Evolutionary conservation across 768 basidiomycete species (phyloP).

Genomic region (Hortiboletus flavorubellus): DNA sequence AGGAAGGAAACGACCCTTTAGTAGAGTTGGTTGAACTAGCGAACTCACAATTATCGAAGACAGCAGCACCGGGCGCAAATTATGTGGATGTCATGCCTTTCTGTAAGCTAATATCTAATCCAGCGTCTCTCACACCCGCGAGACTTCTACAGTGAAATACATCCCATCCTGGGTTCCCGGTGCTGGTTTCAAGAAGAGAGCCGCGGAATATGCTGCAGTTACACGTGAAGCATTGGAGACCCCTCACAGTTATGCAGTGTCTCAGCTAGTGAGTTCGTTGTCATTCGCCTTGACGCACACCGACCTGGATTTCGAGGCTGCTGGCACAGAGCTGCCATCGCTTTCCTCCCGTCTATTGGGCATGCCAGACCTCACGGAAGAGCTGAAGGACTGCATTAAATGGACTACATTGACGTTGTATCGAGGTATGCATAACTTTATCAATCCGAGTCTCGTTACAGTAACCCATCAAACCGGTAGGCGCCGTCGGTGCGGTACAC

Average conservation of each 20-base stretch:
- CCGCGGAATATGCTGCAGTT: constrained; percentile 6
- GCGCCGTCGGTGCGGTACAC: constrained; percentile 26
- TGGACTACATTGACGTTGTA: constrained; percentile 14
- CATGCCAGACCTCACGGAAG: constrained; percentile 6
- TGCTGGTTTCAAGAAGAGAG: constrained; percentile 11
- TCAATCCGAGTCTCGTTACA: background rate
- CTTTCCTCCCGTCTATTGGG: constrained; percentile 11
- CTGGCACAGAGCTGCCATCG: constrained; percentile 15
- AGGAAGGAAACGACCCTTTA: constrained; percentile 35
- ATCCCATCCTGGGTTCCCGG: constrained; percentile 20
- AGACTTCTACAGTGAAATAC: constrained; percentile 17
- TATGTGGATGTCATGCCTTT: constrained; percentile 16
- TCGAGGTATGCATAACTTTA: constrained; percentile 5
- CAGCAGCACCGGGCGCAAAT: background rate
- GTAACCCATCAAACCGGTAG: constrained; percentile 2
- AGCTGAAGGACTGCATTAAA: constrained; percentile 15
- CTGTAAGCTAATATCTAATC: constrained; percentile 1
- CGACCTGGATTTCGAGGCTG: constrained; percentile 2
- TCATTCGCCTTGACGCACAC: background rate
- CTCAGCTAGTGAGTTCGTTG: constrained; percentile 12
- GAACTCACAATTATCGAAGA: constrained; percentile 16
- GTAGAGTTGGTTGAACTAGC: constrained; percentile 28
- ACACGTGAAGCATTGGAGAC: constrained; percentile 1
- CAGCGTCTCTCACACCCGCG: background rate
- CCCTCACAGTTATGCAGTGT: constrained; percentile 3